phyloP scores from a whole-genome alignment of 2,329 filamentous ascomycete species.

The Ophiosphaerella herpotricha region DNA sequence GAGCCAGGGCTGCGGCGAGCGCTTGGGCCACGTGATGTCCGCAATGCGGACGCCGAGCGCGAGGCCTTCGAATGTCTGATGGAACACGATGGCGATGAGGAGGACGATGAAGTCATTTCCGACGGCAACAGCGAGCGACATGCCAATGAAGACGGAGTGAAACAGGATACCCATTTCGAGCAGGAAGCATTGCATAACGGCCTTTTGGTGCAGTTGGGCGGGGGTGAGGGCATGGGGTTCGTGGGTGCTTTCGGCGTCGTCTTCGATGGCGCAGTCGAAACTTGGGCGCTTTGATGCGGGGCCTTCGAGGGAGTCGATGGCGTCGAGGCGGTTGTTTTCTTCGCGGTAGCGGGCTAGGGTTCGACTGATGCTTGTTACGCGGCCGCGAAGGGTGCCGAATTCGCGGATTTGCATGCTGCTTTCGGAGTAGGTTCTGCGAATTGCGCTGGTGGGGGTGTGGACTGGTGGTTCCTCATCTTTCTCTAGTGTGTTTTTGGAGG shows the following conservation, averaged over 20 bases:
- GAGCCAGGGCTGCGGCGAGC: conserved; percentile 59
- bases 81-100: conserved; percentile 65
- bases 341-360: conserved; percentile 35
- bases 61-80: conserved; percentile 84
- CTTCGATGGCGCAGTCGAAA: conserved; percentile 26
- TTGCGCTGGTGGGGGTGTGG: conserved; percentile 2
- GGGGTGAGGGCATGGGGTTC: conserved; percentile 15
- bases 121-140: conserved; percentile 62
- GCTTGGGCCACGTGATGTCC: conserved; percentile 62
- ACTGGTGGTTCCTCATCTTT: background rate
- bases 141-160: conserved; percentile 66
- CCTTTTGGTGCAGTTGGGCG: conserved; percentile 35
- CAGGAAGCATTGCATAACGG: conserved; percentile 43
- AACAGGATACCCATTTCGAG: conserved; percentile 66
- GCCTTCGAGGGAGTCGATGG: conserved; percentile 56
- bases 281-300: conserved; percentile 47
- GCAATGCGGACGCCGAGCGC: conserved; percentile 85
- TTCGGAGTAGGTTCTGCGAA: conserved; percentile 24
- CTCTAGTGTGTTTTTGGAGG: background rate
- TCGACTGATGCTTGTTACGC: conserved; percentile 34
- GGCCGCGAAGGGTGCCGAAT: conserved; percentile 27
- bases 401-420: conserved; percentile 31
- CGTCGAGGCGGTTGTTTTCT: conserved; percentile 27
- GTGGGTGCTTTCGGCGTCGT: conserved; percentile 28
- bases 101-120: conserved; percentile 59